phyloP scores from a whole-genome alignment of 768 basidiomycete species.

The Pholiota microspora region DNA sequence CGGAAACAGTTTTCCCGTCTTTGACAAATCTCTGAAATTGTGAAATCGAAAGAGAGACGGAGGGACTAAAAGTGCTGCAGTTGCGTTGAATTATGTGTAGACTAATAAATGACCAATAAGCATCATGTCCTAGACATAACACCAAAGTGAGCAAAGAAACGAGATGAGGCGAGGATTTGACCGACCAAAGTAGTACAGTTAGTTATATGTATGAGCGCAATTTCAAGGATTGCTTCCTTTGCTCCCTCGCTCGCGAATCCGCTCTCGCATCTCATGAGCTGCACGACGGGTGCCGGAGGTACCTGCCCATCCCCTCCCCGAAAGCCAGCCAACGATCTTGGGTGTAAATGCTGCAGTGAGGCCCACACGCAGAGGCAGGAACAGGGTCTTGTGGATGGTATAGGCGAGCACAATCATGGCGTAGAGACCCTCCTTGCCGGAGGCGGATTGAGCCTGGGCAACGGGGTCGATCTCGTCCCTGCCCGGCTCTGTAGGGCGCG shows the following conservation, averaged over 20 bases:
- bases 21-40: too few species aligned
- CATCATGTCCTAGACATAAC: background rate
- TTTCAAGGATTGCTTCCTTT: conserved; percentile 4
- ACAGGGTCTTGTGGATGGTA: conserved; percentile 92
- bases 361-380: conserved; percentile 87
- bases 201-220: background rate
- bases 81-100: background rate
- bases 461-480: conserved; percentile 57
- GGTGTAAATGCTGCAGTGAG: conserved; percentile 87
- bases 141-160: background rate
- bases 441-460: conserved; percentile 21
- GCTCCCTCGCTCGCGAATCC: conserved; percentile 30
- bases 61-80: background rate
- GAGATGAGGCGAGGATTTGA: background rate
- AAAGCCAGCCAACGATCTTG: conserved; percentile 80
- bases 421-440: conserved; percentile 74
- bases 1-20: background rate
- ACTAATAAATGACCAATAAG: background rate
- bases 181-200: background rate
- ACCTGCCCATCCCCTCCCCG: conserved; percentile 79
- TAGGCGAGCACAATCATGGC: conserved; percentile 94
- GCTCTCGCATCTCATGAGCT: conserved; percentile 48
- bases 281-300: conserved; percentile 68
- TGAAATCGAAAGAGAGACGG: background rate
- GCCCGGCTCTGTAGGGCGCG: conserved; percentile 64